phyloP scores from a whole-genome alignment of 176 grass and related monocot genomes.

The Olyra latifolia region DNA sequence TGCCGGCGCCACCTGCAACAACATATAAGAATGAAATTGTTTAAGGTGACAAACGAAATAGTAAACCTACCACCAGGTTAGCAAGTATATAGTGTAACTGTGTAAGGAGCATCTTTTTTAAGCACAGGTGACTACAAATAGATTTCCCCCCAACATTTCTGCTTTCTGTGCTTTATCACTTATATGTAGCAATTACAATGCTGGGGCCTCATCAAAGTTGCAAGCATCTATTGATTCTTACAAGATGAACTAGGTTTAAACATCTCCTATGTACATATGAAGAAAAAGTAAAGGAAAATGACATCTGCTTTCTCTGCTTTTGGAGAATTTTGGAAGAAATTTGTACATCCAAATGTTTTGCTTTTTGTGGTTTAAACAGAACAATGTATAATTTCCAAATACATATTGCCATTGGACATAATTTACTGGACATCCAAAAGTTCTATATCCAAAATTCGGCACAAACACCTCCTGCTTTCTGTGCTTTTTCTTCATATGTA shows the following conservation, averaged over 20 bases:
- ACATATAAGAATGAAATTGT: background rate
- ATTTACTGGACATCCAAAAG: too few relatives aligned
- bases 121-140: background rate
- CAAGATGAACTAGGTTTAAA: background rate
- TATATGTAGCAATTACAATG: background rate
- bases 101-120: too few relatives aligned
- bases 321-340: too few relatives aligned
- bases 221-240: background rate
- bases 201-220: background rate
- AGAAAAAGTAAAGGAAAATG: background rate
- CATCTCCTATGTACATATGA: background rate
- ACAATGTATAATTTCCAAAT: too few relatives aligned
- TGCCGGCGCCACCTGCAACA: slow-evolving; percentile 32
- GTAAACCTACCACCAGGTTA: background rate
- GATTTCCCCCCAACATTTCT: background rate
- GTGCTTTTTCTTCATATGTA: too few relatives aligned
- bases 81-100: too few relatives aligned
- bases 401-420: too few relatives aligned
- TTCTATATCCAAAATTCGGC: too few relatives aligned
- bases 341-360: too few relatives aligned
- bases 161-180: background rate
- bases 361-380: too few relatives aligned
- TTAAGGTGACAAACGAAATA: background rate
- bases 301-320: background rate
- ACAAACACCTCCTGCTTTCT: too few relatives aligned